phyloP scores from a whole-genome alignment of 2,329 filamentous ascomycete species.

The Sordariomycetes sp. region DNA sequence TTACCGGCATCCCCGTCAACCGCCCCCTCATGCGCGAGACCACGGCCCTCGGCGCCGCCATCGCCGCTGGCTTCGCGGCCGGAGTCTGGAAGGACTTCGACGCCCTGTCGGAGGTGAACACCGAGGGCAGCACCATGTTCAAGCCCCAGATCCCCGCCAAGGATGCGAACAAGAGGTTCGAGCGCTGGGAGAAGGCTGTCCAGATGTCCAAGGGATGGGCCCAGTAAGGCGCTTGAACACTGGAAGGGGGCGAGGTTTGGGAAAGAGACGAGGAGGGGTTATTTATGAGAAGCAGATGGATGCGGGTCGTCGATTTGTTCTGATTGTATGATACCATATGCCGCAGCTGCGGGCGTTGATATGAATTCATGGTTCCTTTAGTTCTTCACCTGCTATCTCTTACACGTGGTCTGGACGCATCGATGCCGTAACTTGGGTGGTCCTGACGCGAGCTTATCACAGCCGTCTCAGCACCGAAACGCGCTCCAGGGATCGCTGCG shows the following conservation, averaged over 20 bases:
- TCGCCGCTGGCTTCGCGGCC: slow-evolving; percentile 71
- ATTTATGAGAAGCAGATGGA: no score
- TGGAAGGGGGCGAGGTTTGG: background rate
- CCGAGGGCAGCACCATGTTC: slow-evolving; percentile 59
- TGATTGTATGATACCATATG: slow-evolving; percentile 5
- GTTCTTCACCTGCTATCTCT: background rate
- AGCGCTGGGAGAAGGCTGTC: slow-evolving; percentile 67
- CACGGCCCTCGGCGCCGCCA: slow-evolving; percentile 71
- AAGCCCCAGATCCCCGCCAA: slow-evolving; percentile 53
- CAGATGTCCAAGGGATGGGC: slow-evolving; percentile 70
- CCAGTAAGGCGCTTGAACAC: background rate
- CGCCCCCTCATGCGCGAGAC: slow-evolving; percentile 77
- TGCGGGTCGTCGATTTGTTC: background rate
- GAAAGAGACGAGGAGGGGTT: background rate
- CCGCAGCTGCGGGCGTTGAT: background rate
- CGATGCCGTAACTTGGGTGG: no score
- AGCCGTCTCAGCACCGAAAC: no score
- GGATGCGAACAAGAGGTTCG: slow-evolving; percentile 54
- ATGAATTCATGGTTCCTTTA: background rate
- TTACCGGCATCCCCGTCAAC: slow-evolving; percentile 71
- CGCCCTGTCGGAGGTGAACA: slow-evolving; percentile 64
- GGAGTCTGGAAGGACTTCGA: slow-evolving; percentile 66
- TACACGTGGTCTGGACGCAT: no score
- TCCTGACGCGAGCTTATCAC: no score
- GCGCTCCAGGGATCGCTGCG: no score